Base-by-base conservation (phyloP, 345 rosid species). In the Kernera saxatilis region DNA sequence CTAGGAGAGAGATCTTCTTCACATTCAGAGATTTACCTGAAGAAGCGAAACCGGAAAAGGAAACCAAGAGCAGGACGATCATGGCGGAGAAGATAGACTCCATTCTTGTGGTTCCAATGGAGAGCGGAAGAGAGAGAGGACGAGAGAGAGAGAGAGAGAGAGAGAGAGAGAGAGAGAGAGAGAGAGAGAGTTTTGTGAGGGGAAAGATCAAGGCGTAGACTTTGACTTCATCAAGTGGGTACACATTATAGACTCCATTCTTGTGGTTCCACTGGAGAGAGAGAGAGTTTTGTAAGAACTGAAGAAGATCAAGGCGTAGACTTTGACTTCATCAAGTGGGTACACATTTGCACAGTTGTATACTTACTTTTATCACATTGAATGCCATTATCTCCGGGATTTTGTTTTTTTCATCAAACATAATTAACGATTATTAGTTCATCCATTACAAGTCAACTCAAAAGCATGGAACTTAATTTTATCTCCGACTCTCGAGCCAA, bases 11-110 rank as follows among this genome's bases (percentile, higher is more conserved):
- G 30, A 44, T 44, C 36, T 41, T 64, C 65, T n/a, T 19, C 64
- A 33, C 3, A 23, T 36, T 63, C 12, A 37, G 45, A 32, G n/a
- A 65, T 48, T 61, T 58, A 88, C 98, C 96, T 67, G 88, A 76
- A 64, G 85, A 82, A 57, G 83, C 77, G 76, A 83, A 73, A 60
- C 84, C 67, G 21, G 79, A 81, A 81, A 65, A 85, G 50, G 77
- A 85, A 53, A 93, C 76, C 67, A 86, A 64, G 71, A 88, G 80
- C 3, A 80, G 35, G 61, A 84, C 19, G n/a, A 74, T 58, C 53
- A 81, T 46, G 37, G 71, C 18, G 59, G 74, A 64, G 54, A 60
- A 66, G 35, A 60, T 59, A 40, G 81, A 64, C 69, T 82, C 85
- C 93, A 87, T 91, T 45, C 51, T 75, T 64, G 65, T 53, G 19